A percentile compares a stretch with the other conserved stretches of the same genome.
Evolutionary conservation across 768 basidiomycete species (phyloP).

Genomic region (Lactarius tabidus): DNA sequence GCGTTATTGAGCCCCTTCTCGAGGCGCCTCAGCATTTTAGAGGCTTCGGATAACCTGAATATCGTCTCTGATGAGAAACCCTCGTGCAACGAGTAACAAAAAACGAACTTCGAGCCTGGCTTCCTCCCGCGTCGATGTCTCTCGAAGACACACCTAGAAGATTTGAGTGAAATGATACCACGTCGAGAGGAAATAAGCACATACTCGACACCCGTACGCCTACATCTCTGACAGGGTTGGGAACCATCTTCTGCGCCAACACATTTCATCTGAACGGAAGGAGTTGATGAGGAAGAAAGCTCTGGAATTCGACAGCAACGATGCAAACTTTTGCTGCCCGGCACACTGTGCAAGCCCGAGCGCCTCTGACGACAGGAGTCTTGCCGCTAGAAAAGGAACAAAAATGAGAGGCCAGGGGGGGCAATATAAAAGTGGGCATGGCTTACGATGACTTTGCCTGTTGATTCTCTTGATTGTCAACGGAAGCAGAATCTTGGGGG

Average conservation of each 20-base stretch:
- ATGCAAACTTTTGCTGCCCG: conserved; percentile 68
- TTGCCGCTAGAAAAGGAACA: conserved; percentile 34
- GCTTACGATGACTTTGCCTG: conserved; percentile 24
- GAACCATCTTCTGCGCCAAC: conserved; percentile 84
- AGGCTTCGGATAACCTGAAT: conserved; percentile 75
- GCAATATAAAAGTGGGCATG: not conserved
- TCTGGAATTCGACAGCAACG: conserved; percentile 23
- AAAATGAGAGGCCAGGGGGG: not conserved
- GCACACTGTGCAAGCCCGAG: conserved; percentile 78
- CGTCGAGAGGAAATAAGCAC: conserved; percentile 13
- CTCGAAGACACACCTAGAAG: conserved; percentile 71
- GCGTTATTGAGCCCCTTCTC: conserved; percentile 79
- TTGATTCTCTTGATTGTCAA: conserved; percentile 21
- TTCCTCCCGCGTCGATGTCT: conserved; percentile 87
- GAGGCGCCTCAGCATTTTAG: conserved; percentile 82
- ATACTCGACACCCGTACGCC: conserved; percentile 65
- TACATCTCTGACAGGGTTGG: conserved; percentile 79
- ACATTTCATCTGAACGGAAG: conserved; percentile 71
- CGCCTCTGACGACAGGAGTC: conserved; percentile 45
- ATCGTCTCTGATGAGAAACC: conserved; percentile 20
- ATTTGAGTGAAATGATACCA: conserved; percentile 24
- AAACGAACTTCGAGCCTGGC: conserved; percentile 78
- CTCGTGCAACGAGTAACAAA: conserved; percentile 4
- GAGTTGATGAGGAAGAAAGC: conserved; percentile 14
- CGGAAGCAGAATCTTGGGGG: conserved; percentile 6